Evolutionary conservation across 2,329 filamentous ascomycete genomes (phyloP).

Genomic region (Ophiostoma angusticollis): DNA sequence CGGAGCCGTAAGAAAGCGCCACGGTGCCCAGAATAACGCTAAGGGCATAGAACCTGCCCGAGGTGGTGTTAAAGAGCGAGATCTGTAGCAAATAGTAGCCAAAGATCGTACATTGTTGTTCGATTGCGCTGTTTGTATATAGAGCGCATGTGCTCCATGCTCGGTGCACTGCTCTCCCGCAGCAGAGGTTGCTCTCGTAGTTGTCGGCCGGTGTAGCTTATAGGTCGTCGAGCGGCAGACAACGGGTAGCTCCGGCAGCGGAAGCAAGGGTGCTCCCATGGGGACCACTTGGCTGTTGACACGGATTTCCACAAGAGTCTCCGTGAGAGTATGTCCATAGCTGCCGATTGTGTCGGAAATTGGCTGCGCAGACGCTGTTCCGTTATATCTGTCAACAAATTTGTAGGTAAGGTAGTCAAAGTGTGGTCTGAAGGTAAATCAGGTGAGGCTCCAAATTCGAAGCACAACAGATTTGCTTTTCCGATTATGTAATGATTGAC

Average conservation of each 20-base stretch:
- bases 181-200: constrained; percentile 10
- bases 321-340: constrained; percentile 7
- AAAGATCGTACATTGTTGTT: constrained; percentile 51
- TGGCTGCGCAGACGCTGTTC: too few relatives aligned
- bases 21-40: constrained; percentile 70
- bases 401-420: too few relatives aligned
- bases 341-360: too few relatives aligned
- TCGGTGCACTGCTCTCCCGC: constrained; percentile 28
- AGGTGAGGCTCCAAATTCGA: too few relatives aligned
- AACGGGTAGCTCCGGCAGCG: constrained; percentile 1
- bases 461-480: too few relatives aligned
- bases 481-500: too few relatives aligned
- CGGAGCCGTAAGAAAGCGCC: constrained; percentile 68
- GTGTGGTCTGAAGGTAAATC: too few relatives aligned
- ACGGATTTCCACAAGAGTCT: constrained; percentile 1
- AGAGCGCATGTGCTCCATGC: constrained; percentile 52
- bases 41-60: constrained; percentile 46
- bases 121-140: constrained; percentile 56
- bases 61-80: too few relatives aligned
- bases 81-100: too few relatives aligned
- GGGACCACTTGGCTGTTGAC: too few relatives aligned
- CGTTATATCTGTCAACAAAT: too few relatives aligned
- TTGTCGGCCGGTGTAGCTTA: constrained; percentile 18
- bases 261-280: constrained; percentile 4
- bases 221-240: neutral